phyloP scores from a whole-genome alignment of 2,329 filamentous ascomycete species.

The Sporothrix phasma region DNA sequence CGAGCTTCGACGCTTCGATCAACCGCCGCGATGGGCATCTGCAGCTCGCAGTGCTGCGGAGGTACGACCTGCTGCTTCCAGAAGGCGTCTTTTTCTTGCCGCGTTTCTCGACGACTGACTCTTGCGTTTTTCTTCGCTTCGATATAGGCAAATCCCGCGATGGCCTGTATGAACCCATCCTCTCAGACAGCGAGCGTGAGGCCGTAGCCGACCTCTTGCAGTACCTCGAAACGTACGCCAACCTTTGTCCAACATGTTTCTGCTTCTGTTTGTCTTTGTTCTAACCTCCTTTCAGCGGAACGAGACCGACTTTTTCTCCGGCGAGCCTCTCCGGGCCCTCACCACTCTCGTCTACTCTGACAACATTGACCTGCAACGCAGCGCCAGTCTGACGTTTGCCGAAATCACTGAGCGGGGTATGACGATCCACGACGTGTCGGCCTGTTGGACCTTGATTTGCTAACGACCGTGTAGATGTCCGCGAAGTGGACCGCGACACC shows the following conservation, averaged over 20 bases:
- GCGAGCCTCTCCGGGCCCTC: slow-evolving; percentile 84
- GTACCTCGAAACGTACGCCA: slow-evolving; percentile 88
- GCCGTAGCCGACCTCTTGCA: slow-evolving; percentile 90
- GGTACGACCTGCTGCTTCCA: slow-evolving; percentile 28
- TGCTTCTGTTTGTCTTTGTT: neutral
- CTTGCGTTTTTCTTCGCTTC: neutral
- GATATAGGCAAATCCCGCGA: slow-evolving; percentile 61
- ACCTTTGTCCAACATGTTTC: neutral
- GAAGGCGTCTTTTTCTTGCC: slow-evolving; percentile 8
- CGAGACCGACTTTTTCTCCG: slow-evolving; percentile 97
- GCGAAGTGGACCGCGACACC: slow-evolving; percentile 89
- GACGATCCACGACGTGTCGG: neutral
- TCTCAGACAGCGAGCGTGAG: slow-evolving; percentile 93
- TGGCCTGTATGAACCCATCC: slow-evolving; percentile 72
- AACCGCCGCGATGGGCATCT: slow-evolving; percentile 45
- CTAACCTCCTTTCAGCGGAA: slow-evolving; percentile 51
- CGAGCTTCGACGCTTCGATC: neutral
- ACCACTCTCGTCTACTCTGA: slow-evolving; percentile 97
- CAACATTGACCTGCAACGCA: slow-evolving; percentile 95
- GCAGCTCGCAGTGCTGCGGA: slow-evolving; percentile 54
- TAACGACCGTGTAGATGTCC: slow-evolving; percentile 58
- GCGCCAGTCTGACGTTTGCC: slow-evolving; percentile 94
- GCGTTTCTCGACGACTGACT: slow-evolving; percentile 6
- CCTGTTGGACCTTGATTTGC: neutral
- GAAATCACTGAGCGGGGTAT: slow-evolving; percentile 96